Evolutionary conservation across 2,329 filamentous ascomycete genomes (phyloP), one percentile per base, ranked within the genome.

Genomic region (Hypocrella siamensis): DNA sequence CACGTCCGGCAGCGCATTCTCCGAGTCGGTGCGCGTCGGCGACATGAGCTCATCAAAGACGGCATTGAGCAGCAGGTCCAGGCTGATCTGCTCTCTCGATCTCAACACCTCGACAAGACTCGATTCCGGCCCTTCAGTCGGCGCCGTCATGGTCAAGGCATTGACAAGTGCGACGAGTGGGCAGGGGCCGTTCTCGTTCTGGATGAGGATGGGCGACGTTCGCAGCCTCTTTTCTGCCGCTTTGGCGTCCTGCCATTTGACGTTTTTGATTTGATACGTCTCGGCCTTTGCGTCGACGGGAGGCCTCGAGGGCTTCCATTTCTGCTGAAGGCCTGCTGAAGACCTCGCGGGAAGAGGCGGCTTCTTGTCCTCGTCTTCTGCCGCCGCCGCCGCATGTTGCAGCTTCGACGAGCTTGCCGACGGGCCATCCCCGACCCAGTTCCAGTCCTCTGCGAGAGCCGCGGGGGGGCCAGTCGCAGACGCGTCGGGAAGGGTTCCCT

Each of bases 1-100:
- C 8, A 96, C 79, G 49, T 96, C 90, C 0, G 88, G 88, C 17
- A 96, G 57, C 12, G 73, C 60, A 2, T 66, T 67, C 21, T 76
- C 70, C 3, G 60, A 54, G 30, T 71, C 70, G 1, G 71, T 75
- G 31, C 79, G 64, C 32, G 79, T 59, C 7, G 74, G 73, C 3
- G 83, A 86, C 61, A 92, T 88, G 16, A 98, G 69, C 53, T 96
- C 88, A 35, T 96, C 86, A 46, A 96, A 84, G 1, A 98, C 75
- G 3, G 83, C 84, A 46, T 94, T 81, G 3, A 96, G 70, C 7
- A 98, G 60, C 12, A 94, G 59, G 7, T 80, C 80, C 9, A 98
- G 61, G 40, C 82, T 93, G 33, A 98, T 77, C 47, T 92, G 83
- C 51, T 96, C 90, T 25, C 85, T 70, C 3, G 78, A 78, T 24